A percentile compares a stretch with the other conserved stretches of the same genome.
phyloP scores from a whole-genome alignment of 106 monocot genomes.

The Dioscorea zingiberensis region DNA sequence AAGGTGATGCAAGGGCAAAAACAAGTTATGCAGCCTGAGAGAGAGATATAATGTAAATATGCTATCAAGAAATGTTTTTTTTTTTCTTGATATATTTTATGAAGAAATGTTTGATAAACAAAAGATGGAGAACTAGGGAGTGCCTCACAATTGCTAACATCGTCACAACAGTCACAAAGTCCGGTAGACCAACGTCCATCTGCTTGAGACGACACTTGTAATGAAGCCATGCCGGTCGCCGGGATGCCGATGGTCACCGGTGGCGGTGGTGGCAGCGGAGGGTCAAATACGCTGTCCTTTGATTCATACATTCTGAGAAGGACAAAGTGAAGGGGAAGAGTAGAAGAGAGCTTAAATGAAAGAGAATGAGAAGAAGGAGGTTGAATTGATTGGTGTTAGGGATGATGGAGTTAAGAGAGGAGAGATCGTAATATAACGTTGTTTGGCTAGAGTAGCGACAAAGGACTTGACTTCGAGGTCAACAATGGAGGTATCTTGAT shows the following conservation, averaged over 20 bases:
- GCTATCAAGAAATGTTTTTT: no score
- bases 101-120: background rate
- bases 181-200: slow-evolving; percentile 39
- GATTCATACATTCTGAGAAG: background rate
- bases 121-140: background rate
- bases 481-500: no score
- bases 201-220: slow-evolving; percentile 4
- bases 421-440: no score
- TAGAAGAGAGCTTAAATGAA: background rate
- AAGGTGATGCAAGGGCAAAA: slow-evolving; percentile 59
- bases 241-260: background rate
- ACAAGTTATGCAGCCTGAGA: slow-evolving; percentile 42
- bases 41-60: background rate
- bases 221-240: background rate
- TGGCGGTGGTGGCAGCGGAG: background rate
- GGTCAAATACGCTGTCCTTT: background rate
- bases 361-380: background rate
- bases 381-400: no score
- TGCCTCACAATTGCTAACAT: slow-evolving; percentile 36
- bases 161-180: slow-evolving; percentile 48
- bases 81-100: background rate
- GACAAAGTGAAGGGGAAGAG: no score
- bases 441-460: no score
- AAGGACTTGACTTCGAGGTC: no score
- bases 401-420: no score